Evolutionary conservation across 1,139 yeast genomes (phyloP).

Genomic region (Schwanniomyces etchellsii): DNA sequence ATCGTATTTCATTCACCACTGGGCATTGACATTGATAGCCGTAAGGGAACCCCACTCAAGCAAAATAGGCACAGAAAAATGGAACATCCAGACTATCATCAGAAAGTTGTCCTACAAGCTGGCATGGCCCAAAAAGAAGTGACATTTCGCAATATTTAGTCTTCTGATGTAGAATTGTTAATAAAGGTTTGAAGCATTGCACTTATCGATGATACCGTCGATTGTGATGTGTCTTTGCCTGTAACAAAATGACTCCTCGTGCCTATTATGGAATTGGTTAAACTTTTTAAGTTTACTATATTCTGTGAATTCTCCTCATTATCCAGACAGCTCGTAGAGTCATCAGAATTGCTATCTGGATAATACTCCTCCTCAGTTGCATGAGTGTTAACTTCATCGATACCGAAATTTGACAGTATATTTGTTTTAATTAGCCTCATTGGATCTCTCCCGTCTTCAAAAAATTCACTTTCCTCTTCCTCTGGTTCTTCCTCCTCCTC

Average conservation of each 20-base stretch:
- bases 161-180: constrained; percentile 23
- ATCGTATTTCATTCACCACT: too few relatives aligned
- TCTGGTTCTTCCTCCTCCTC: constrained; percentile 7
- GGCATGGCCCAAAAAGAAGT: too few relatives aligned
- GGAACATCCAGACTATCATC: too few relatives aligned
- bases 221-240: constrained; percentile 3
- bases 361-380: constrained; percentile 12
- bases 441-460: constrained; percentile 10
- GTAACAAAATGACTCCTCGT: constrained; percentile 6
- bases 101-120: too few relatives aligned
- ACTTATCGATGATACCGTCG: constrained; percentile 27
- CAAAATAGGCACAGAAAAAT: too few relatives aligned
- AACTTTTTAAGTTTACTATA: constrained; percentile 23
- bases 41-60: too few relatives aligned
- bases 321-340: constrained; percentile 6
- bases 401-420: constrained; percentile 33
- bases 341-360: constrained; percentile 9
- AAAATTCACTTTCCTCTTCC: constrained; percentile 2
- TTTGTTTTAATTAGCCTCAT: constrained; percentile 32
- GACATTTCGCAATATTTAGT: too few relatives aligned
- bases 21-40: too few relatives aligned
- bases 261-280: constrained; percentile 18
- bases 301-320: constrained; percentile 11
- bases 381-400: constrained; percentile 18
- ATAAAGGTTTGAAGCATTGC: constrained; percentile 37